Conservation (phyloP, 106 monocot genomes). For the Dioscorea alata region DNA sequence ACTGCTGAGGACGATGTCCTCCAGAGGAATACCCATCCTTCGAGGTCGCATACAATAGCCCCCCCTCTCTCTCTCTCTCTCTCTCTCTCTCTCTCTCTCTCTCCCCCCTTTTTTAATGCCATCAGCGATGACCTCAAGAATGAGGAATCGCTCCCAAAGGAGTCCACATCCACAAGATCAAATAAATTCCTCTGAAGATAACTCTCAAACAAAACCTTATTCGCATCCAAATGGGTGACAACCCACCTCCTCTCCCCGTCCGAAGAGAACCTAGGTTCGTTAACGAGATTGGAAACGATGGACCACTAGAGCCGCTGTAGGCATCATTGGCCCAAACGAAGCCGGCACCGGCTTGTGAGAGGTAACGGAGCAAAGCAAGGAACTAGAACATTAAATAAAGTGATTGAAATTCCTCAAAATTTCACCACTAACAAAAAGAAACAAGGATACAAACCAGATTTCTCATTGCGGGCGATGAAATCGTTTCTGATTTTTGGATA, state of each 20-base stretch:
- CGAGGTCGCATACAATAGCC: constrained; percentile 74
- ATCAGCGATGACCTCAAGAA: constrained; percentile 65
- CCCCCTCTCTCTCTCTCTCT: too few relatives aligned
- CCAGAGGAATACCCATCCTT: constrained; percentile 88
- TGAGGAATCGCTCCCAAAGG: constrained; percentile 74
- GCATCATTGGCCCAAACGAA: constrained; percentile 98
- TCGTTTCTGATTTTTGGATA: too few relatives aligned
- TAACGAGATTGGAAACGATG: constrained; percentile 53
- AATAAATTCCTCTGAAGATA: constrained; percentile 71
- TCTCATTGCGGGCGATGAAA: too few relatives aligned
- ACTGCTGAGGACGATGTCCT: constrained; percentile 85
- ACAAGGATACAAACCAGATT: too few relatives aligned
- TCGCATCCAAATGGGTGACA: constrained; percentile 72
- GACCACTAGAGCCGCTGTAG: constrained; percentile 40
- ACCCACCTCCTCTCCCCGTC: constrained; percentile 58
- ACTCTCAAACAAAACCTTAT: constrained; percentile 58
- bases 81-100: too few relatives aligned
- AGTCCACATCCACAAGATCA: constrained; percentile 89
- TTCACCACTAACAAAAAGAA: too few relatives aligned
- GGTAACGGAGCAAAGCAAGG: constrained; percentile 89
- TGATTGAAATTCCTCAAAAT: too few relatives aligned
- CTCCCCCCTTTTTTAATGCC: constrained; percentile 52
- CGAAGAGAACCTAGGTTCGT: constrained; percentile 8
- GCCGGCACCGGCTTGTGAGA: constrained; percentile 60
- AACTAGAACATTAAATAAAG: too few relatives aligned